Conservation (phyloP, 192 early-diverging fungal species). For the Podila epicladia region DNA sequence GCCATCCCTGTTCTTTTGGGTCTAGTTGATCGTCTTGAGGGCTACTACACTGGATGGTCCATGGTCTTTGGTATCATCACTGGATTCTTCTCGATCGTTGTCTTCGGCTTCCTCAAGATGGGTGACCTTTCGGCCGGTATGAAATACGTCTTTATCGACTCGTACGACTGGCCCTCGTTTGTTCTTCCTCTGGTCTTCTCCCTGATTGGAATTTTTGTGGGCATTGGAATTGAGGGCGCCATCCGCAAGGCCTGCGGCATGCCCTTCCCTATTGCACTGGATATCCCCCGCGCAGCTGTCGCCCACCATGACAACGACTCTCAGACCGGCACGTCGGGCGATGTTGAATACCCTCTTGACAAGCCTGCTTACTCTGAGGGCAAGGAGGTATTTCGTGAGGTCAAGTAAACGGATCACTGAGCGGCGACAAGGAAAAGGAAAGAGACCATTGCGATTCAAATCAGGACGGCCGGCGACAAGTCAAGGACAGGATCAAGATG, state of each 20-base stretch:
- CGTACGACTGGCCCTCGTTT: conserved; percentile 53
- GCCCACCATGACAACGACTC: not conserved
- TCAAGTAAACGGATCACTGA: not conserved
- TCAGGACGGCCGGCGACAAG: not conserved
- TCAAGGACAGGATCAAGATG: not conserved
- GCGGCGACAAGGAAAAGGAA: conserved; percentile 9
- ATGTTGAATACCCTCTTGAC: conserved; percentile 15
- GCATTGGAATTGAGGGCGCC: conserved; percentile 17
- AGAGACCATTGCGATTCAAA: conserved; percentile 3
- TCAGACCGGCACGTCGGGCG: conserved; percentile 12
- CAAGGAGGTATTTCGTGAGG: conserved; percentile 15
- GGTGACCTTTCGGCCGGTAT: conserved; percentile 36
- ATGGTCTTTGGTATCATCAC: conserved; percentile 37
- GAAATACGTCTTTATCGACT: conserved; percentile 39
- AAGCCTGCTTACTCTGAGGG: conserved; percentile 4
- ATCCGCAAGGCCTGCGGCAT: conserved; percentile 41
- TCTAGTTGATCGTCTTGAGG: conserved; percentile 54
- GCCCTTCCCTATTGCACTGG: conserved; percentile 33
- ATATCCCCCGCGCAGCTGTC: conserved; percentile 7
- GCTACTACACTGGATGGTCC: conserved; percentile 46
- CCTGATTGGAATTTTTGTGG: conserved; percentile 36
- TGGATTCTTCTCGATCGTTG: conserved; percentile 47
- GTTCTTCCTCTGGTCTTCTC: conserved; percentile 44
- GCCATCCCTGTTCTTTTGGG: conserved; percentile 65
- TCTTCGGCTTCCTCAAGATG: conserved; percentile 47